These are phyloP conservation scores for Rhodocollybia butyracea DNA, from an alignment of 768 basidiomycete genomes.

Conservation along the genomic window DNA sequence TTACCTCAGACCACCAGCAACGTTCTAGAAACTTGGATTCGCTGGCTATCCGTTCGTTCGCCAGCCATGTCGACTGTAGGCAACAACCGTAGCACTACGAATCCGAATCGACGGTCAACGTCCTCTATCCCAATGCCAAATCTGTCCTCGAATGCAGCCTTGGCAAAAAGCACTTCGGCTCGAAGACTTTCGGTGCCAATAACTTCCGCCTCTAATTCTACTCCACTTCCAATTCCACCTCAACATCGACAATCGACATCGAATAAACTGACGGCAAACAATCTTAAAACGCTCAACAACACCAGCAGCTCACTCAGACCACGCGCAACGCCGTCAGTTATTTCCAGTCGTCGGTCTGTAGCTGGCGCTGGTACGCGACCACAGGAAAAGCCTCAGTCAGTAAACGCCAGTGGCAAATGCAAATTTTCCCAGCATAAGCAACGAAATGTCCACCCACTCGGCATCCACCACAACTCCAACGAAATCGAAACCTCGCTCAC, in stretches of 20 bases:
- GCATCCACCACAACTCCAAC: slow-evolving; percentile 1
- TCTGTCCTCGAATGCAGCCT: neutral
- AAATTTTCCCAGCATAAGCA: neutral
- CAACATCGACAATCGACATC: neutral
- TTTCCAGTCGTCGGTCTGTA: slow-evolving; percentile 3
- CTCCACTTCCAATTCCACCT: slow-evolving; percentile 4
- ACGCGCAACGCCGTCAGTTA: neutral
- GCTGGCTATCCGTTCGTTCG: neutral
- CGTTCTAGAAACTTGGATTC: neutral
- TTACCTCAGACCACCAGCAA: too few species aligned
- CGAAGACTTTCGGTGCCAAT: neutral
- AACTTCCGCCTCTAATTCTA: neutral
- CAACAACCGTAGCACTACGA: neutral
- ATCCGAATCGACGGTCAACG: neutral
- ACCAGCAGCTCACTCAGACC: neutral
- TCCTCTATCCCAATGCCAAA: slow-evolving; percentile 3
- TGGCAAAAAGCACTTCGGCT: neutral
- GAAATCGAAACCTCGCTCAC: neutral
- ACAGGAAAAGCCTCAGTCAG: neutral
- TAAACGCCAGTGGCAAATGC: neutral
- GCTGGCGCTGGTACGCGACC: neutral
- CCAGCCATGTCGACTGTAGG: slow-evolving; percentile 1
- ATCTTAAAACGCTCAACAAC: neutral
- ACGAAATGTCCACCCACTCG: neutral
- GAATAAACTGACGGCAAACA: neutral